phyloP scores from a whole-genome alignment of 371 early-diverging fungal genomes.

The Nematocida displodere region DNA sequence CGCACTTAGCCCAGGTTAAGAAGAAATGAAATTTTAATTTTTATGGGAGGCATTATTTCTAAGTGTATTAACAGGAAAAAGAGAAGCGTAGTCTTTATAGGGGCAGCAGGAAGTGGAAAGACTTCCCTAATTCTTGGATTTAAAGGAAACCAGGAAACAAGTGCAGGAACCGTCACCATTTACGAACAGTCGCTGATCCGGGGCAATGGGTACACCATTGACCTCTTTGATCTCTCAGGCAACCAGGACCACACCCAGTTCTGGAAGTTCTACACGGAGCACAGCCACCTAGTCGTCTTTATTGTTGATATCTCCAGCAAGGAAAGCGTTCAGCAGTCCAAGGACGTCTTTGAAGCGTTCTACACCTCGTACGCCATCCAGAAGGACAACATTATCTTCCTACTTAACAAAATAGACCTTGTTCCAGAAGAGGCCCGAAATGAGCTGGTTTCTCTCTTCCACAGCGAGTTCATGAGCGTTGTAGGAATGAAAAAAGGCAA shows the following conservation, averaged over 20 bases:
- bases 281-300: slow-evolving; percentile 34
- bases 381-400: slow-evolving; percentile 39
- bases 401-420: slow-evolving; percentile 12
- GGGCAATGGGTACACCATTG: slow-evolving; percentile 33
- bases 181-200: slow-evolving; percentile 19
- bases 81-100: slow-evolving; percentile 45
- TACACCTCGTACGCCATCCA: slow-evolving; percentile 51
- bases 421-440: background rate
- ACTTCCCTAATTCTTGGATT: slow-evolving; percentile 7
- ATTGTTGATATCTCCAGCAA: slow-evolving; percentile 17
- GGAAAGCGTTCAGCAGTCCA: background rate
- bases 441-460: background rate
- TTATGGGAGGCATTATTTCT: slow-evolving; percentile 34
- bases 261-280: slow-evolving; percentile 49
- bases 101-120: slow-evolving; percentile 34
- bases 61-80: slow-evolving; percentile 43
- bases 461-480: slow-evolving; percentile 7
- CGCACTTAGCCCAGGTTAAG: background rate
- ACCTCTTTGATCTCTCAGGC: slow-evolving; percentile 40
- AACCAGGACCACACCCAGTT: slow-evolving; percentile 40
- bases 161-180: background rate
- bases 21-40: slow-evolving; percentile 21
- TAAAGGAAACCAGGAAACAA: slow-evolving; percentile 4
- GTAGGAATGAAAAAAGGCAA: slow-evolving; percentile 19
- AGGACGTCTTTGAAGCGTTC: slow-evolving; percentile 31